Evolutionary conservation across 179 eudicot species (phyloP).

Genomic region (Heliamphora pulchella): DNA sequence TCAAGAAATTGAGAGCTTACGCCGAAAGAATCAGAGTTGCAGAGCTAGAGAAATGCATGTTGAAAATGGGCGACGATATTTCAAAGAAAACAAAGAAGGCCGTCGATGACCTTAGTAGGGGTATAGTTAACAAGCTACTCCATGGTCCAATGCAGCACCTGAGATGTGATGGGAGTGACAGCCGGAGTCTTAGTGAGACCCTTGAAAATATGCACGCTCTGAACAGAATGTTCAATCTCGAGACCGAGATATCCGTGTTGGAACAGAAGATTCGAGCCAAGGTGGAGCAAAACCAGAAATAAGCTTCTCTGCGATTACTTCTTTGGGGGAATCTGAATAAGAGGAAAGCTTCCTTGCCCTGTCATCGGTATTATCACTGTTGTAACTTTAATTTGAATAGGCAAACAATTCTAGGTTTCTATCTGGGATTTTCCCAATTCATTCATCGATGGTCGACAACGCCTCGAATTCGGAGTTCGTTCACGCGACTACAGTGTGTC

Average conservation of each 20-base stretch:
- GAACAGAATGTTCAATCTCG: constrained; percentile 52
- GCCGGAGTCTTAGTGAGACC: constrained; percentile 41
- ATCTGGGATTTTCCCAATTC: constrained; percentile 9
- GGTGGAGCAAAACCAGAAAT: constrained; percentile 45
- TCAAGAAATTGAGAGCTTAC: constrained; percentile 42
- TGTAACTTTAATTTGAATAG: constrained; percentile 20
- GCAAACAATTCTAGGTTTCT: not conserved
- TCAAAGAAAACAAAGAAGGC: constrained; percentile 32
- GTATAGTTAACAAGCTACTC: constrained; percentile 49
- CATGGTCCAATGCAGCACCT: constrained; percentile 57
- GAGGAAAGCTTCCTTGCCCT: constrained; percentile 16
- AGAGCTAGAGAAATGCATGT: constrained; percentile 40
- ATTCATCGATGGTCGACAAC: not conserved
- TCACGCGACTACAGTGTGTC: not conserved
- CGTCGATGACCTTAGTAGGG: constrained; percentile 48
- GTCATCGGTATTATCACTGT: constrained; percentile 8
- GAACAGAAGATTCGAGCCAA: constrained; percentile 58
- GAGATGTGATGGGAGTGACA: constrained; percentile 54
- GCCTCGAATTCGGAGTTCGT: not conserved
- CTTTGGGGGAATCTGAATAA: constrained; percentile 23
- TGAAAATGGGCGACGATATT: constrained; percentile 35
- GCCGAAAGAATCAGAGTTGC: constrained; percentile 40
- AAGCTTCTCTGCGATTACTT: constrained; percentile 9
- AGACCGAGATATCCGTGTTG: constrained; percentile 48
- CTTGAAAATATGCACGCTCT: constrained; percentile 57